These are phyloP conservation scores for Xylaria sp. DNA, from an alignment of 2,329 filamentous ascomycete species.

Conservation along the genomic window DNA sequence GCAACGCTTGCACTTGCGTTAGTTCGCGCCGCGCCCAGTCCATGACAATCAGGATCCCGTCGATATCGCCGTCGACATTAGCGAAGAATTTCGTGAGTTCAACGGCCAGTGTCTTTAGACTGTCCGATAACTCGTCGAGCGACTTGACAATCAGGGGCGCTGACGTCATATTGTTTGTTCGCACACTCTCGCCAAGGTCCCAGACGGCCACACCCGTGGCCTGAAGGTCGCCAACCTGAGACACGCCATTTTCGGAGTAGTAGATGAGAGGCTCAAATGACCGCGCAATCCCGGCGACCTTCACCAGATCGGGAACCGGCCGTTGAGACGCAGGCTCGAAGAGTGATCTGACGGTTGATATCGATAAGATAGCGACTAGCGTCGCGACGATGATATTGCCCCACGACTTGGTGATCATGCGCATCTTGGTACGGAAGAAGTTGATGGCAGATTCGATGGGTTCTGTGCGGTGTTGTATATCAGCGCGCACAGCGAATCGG, in stretches of 20 bases:
- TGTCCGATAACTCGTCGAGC: constrained; percentile 83
- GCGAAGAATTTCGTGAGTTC: constrained; percentile 93
- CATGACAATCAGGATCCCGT: constrained; percentile 91
- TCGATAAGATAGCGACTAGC: constrained; percentile 63
- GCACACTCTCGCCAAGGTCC: constrained; percentile 90
- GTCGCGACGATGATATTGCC: constrained; percentile 66
- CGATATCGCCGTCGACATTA: constrained; percentile 90
- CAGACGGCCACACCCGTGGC: constrained; percentile 92
- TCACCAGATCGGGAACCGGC: constrained; percentile 82
- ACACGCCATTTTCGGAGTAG: constrained; percentile 86
- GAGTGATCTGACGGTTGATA: constrained; percentile 66
- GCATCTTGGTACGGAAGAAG: constrained; percentile 63
- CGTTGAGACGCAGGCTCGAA: constrained; percentile 68
- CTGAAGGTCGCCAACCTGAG: constrained; percentile 84
- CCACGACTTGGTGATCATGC: constrained; percentile 69
- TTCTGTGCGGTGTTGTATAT: constrained; percentile 85
- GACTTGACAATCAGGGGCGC: constrained; percentile 83
- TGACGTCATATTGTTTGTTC: constrained; percentile 87
- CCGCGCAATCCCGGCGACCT: constrained; percentile 84
- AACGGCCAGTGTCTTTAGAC: constrained; percentile 78
- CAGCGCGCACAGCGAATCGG: constrained; percentile 82
- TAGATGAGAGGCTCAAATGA: constrained; percentile 94
- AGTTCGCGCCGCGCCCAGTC: constrained; percentile 92
- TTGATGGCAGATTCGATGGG: constrained; percentile 75
- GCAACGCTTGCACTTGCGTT: constrained; percentile 64